Conservation (phyloP, 140 eudicot species). For the Oenanthe javanica region DNA sequence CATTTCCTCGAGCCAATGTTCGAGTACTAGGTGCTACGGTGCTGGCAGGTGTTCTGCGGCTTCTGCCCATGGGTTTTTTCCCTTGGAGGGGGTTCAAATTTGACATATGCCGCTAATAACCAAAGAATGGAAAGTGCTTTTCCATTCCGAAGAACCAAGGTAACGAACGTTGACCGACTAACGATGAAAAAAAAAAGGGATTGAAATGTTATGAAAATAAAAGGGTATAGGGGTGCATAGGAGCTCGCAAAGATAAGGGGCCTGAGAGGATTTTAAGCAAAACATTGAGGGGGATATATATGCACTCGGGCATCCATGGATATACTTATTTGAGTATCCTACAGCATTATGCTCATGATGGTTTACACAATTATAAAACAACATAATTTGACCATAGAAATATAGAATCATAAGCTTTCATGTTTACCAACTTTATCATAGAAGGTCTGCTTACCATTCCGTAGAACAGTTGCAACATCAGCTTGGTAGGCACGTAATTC, state of each 20-base stretch:
- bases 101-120: neutral
- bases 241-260: neutral
- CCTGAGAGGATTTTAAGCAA: neutral
- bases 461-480: conserved; percentile 89
- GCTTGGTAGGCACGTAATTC: conserved; percentile 99
- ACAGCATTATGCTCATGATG: neutral
- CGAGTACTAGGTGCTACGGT: neutral
- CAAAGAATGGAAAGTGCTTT: neutral
- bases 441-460: conserved; percentile 63
- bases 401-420: conserved; percentile 7
- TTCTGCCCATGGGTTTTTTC: neutral
- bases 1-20: neutral
- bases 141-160: neutral
- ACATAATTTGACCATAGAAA: neutral
- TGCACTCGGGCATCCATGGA: neutral
- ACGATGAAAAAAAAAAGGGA: neutral
- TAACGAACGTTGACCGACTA: neutral
- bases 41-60: neutral
- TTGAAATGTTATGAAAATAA: neutral
- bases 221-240: neutral
- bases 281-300: neutral
- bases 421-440: conserved; percentile 3
- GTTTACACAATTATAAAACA: neutral
- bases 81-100: neutral
- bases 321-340: neutral